Evolutionary conservation across 2,329 filamentous ascomycete genomes (phyloP).

Genomic region (Teratosphaeria destructans): DNA sequence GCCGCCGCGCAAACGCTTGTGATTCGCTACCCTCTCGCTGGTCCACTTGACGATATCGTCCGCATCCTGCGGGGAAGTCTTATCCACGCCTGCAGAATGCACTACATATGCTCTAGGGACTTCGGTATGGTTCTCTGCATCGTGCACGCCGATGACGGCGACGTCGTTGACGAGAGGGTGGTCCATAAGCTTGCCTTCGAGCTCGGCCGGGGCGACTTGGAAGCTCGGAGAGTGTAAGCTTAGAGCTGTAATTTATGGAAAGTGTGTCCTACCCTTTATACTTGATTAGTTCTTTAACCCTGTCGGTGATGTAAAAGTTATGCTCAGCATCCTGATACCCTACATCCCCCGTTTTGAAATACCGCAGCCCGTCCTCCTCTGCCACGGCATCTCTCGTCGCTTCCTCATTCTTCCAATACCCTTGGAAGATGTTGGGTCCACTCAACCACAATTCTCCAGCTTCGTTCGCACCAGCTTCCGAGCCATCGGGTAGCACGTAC

Average conservation of each 20-base stretch:
- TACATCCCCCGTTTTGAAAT: constrained; percentile 85
- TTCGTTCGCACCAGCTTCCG: constrained; percentile 53
- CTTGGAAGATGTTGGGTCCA: constrained; percentile 69
- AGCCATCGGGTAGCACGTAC: constrained; percentile 54
- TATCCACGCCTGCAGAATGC: constrained; percentile 23
- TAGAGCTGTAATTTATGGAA: not conserved
- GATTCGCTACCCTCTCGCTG: constrained; percentile 34
- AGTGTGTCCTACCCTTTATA: constrained; percentile 28
- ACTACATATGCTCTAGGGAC: constrained; percentile 37
- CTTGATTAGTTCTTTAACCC: constrained; percentile 61
- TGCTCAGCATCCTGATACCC: constrained; percentile 66
- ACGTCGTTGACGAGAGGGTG: constrained; percentile 35
- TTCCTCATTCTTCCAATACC: constrained; percentile 65
- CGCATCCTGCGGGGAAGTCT: constrained; percentile 22
- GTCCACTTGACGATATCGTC: constrained; percentile 34
- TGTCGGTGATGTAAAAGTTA: constrained; percentile 85
- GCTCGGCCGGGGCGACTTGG: constrained; percentile 36
- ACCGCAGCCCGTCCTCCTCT: constrained; percentile 37
- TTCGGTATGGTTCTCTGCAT: constrained; percentile 36
- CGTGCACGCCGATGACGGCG: constrained; percentile 37
- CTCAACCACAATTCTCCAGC: constrained; percentile 54
- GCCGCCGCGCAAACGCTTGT: constrained; percentile 38
- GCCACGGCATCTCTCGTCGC: constrained; percentile 53
- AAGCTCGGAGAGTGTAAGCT: constrained; percentile 18
- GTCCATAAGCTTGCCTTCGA: constrained; percentile 36